phyloP scores from a whole-genome alignment of 1,284 basidiomycete species.

The Leccinum griseonigrum region DNA sequence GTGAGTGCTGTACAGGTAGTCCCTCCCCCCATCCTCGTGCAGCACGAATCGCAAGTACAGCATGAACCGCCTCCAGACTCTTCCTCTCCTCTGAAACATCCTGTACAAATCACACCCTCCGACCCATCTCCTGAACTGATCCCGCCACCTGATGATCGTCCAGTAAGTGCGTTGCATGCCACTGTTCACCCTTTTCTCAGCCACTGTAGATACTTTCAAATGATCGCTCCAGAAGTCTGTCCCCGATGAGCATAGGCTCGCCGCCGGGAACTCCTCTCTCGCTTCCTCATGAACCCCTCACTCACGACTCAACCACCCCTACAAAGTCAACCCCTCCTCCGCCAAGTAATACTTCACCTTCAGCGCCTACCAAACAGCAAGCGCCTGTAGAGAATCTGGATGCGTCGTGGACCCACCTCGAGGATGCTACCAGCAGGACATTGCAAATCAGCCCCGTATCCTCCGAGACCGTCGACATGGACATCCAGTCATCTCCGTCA shows the following conservation, averaged over 20 bases:
- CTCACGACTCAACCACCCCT: slow-evolving; percentile 5
- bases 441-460: slow-evolving; percentile 33
- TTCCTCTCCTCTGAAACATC: slow-evolving; percentile 12
- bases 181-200: slow-evolving; percentile 21
- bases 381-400: slow-evolving; percentile 16
- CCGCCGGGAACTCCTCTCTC: slow-evolving; percentile 36
- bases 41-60: slow-evolving; percentile 9
- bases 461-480: slow-evolving; percentile 35
- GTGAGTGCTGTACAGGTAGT: slow-evolving; percentile 38
- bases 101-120: slow-evolving; percentile 7
- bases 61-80: slow-evolving; percentile 5
- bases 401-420: slow-evolving; percentile 18
- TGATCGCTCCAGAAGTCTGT: slow-evolving; percentile 41
- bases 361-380: slow-evolving; percentile 17
- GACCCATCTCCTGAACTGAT: slow-evolving; percentile 14
- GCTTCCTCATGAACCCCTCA: slow-evolving; percentile 11
- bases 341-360: slow-evolving; percentile 10
- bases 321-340: slow-evolving; percentile 2
- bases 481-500: slow-evolving; percentile 34
- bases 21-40: slow-evolving; percentile 24
- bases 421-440: slow-evolving; percentile 29
- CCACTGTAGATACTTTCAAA: slow-evolving; percentile 27
- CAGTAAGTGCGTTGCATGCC: slow-evolving; percentile 18
- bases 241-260: slow-evolving; percentile 59
- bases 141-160: slow-evolving; percentile 16